Evolutionary conservation across 805 yeast genomes (phyloP).

Genomic region (Yamadazyma akitaensis): DNA sequence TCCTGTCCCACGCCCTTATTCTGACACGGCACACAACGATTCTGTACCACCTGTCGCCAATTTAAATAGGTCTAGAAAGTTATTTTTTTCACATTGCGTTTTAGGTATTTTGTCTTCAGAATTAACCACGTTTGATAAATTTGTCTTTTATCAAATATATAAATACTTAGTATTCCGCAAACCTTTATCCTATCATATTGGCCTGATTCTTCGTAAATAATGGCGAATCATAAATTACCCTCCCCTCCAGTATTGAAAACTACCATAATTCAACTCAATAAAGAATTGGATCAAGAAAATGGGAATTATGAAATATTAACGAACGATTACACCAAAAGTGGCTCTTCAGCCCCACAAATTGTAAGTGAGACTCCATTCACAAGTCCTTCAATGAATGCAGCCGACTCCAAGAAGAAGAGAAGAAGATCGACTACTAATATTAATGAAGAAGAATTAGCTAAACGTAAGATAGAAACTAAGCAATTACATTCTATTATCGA

Average conservation of each 20-base stretch:
- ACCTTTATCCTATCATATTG: background rate
- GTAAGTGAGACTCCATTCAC: slow-evolving; percentile 5
- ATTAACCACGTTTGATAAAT: slow-evolving; percentile 5
- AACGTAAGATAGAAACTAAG: slow-evolving; percentile 41
- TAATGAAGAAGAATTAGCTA: slow-evolving; percentile 39
- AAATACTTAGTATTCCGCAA: background rate
- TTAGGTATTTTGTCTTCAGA: slow-evolving; percentile 6
- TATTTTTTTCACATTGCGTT: background rate
- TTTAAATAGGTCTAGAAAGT: background rate
- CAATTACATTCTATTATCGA: slow-evolving; percentile 72
- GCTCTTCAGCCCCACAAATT: background rate
- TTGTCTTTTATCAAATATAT: background rate
- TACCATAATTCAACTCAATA: slow-evolving; percentile 43
- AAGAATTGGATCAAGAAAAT: slow-evolving; percentile 40
- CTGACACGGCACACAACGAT: background rate
- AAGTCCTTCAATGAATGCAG: slow-evolving; percentile 7
- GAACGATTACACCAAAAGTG: slow-evolving; percentile 26
- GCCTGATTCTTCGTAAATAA: background rate
- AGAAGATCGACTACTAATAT: slow-evolving; percentile 37
- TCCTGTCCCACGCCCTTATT: background rate
- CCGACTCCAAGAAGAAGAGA: slow-evolving; percentile 29
- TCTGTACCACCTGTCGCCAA: background rate
- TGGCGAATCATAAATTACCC: slow-evolving; percentile 21
- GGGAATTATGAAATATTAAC: slow-evolving; percentile 42
- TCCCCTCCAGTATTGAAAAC: slow-evolving; percentile 43